Evolutionary conservation across 2,329 filamentous ascomycete genomes (phyloP).

Genomic region (Phaeosphaeriaceae sp.): DNA sequence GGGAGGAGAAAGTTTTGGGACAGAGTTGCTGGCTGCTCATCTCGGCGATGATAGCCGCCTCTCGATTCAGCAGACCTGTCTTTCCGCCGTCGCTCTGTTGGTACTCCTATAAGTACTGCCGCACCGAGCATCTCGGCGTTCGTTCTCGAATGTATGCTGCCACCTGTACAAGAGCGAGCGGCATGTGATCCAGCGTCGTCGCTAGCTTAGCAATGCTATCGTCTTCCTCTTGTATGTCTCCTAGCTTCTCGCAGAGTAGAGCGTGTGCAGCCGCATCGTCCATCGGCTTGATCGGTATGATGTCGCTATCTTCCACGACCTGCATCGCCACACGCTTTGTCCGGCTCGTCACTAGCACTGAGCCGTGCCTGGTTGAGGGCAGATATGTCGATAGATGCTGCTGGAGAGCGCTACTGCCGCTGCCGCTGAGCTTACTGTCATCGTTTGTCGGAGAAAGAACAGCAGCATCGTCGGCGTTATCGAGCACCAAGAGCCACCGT

Average conservation of each 20-base stretch:
- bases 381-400: constrained; percentile 11
- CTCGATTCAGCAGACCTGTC: constrained; percentile 19
- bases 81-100: constrained; percentile 39
- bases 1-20: constrained; percentile 16
- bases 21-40: constrained; percentile 43
- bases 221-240: background rate
- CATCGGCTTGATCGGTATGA: background rate
- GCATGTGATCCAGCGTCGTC: background rate
- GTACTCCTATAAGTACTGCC: constrained; percentile 50
- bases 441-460: too few relatives aligned
- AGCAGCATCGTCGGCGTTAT: too few relatives aligned
- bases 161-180: too few relatives aligned
- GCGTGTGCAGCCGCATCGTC: too few relatives aligned
- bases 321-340: constrained; percentile 9
- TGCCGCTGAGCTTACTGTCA: too few relatives aligned
- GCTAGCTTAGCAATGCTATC: background rate
- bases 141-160: constrained; percentile 28
- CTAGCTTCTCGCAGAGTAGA: constrained; percentile 1
- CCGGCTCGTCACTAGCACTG: constrained; percentile 20
- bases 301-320: constrained; percentile 12
- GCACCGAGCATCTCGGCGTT: constrained; percentile 17
- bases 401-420: background rate
- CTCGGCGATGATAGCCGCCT: constrained; percentile 41
- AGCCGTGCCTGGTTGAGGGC: constrained; percentile 12
- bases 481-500: too few relatives aligned